A percentile compares a stretch with the other conserved stretches of the same genome.
phyloP scores from a whole-genome alignment of 169 alveolate species.

The Toxoplasma gondii region DNA sequence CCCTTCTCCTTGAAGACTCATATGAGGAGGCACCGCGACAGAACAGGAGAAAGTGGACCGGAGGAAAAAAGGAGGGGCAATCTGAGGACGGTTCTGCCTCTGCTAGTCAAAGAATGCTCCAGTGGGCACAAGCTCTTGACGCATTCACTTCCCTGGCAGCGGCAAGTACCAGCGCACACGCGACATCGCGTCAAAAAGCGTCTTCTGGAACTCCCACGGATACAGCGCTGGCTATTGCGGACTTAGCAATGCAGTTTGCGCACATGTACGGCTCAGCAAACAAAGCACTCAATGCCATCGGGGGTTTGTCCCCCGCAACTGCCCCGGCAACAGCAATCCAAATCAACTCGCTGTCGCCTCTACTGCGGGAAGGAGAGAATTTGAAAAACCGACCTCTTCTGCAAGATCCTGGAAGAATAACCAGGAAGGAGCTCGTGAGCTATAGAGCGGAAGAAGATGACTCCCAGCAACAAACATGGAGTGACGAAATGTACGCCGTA shows the following conservation, averaged over 20 bases:
- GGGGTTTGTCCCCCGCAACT: background rate
- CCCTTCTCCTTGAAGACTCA: background rate
- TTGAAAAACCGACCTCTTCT: background rate
- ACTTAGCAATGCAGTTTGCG: background rate
- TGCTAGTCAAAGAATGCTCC: background rate
- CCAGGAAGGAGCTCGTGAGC: background rate
- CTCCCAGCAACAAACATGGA: background rate
- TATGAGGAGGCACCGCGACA: background rate
- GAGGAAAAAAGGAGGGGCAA: background rate
- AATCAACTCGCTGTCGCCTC: background rate
- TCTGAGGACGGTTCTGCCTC: background rate
- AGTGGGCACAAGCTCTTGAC: background rate
- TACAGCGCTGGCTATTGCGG: slow-evolving; percentile 3
- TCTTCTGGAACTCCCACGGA: background rate
- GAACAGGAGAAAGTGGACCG: background rate
- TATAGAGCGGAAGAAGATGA: background rate
- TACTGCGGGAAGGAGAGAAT: background rate
- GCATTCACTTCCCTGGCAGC: background rate
- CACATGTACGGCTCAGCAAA: background rate
- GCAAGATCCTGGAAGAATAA: background rate
- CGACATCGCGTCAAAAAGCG: background rate
- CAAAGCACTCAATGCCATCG: background rate
- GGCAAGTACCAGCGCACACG: background rate
- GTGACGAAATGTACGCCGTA: background rate
- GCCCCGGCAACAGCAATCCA: background rate